Conservation (phyloP, 169 alveolate genomes). For the Plasmodium reichenowi region DNA sequence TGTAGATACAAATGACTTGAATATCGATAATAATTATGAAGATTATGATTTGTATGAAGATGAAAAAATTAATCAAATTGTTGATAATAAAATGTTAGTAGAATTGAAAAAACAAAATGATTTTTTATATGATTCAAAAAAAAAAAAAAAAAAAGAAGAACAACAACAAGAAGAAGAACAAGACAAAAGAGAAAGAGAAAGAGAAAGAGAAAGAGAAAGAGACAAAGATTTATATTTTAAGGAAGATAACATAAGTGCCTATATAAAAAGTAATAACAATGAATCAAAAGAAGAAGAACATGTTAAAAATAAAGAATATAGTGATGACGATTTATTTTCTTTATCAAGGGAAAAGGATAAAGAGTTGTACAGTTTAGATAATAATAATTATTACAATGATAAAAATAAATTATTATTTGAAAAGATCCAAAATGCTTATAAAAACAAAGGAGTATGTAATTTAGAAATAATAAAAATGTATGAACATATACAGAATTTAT, state of each 20-base stretch:
- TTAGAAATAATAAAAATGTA: slow-evolving; percentile 52
- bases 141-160: neutral
- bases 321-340: neutral
- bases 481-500: slow-evolving; percentile 22
- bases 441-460: slow-evolving; percentile 52
- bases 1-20: neutral
- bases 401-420: slow-evolving; percentile 29
- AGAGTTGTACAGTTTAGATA: slow-evolving; percentile 2
- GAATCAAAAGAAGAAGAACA: neutral
- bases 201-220: neutral
- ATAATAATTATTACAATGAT: slow-evolving; percentile 3
- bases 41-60: slow-evolving; percentile 20
- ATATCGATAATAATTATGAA: neutral
- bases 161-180: neutral
- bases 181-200: neutral
- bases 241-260: neutral
- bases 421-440: slow-evolving; percentile 25
- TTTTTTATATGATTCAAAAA: neutral
- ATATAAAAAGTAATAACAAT: neutral
- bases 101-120: slow-evolving; percentile 1
- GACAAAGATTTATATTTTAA: neutral
- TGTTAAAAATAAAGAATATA: neutral
- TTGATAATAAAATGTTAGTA: neutral
- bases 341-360: neutral
- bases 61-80: slow-evolving; percentile 35